Conservation (phyloP, 345 rosid genomes). For the Gossypium sturtianum region DNA sequence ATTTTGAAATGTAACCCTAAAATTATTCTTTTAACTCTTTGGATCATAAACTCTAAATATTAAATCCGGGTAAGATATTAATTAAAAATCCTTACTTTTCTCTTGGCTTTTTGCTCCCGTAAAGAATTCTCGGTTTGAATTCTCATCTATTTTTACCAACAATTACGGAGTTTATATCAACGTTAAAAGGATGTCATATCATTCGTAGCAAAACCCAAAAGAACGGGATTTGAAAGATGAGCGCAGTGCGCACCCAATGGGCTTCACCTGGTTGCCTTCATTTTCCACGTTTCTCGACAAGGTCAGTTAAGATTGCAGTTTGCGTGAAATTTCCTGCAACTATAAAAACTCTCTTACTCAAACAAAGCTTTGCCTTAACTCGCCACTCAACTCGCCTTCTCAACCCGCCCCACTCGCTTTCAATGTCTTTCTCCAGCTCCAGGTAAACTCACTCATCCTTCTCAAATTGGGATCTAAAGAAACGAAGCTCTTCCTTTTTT, state of each 20-base stretch:
- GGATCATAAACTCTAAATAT: no score
- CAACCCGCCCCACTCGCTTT: slow-evolving; percentile 11
- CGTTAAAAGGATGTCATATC: no score
- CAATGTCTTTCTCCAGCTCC: slow-evolving; percentile 11
- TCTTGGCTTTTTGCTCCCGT: no score
- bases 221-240: not conserved
- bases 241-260: slow-evolving; percentile 2
- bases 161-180: no score
- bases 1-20: no score
- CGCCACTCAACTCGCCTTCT: slow-evolving; percentile 15
- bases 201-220: not conserved
- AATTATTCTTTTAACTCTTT: no score
- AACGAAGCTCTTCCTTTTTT: no score
- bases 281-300: not conserved
- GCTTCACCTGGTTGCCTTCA: not conserved
- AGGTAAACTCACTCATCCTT: slow-evolving; percentile 11
- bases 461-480: not conserved
- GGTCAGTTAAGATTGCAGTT: not conserved
- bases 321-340: not conserved
- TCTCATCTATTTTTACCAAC: no score
- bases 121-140: no score
- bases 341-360: not conserved
- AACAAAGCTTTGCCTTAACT: slow-evolving; percentile 5
- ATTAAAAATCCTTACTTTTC: no score
- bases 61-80: no score